phyloP scores from a whole-genome alignment of 805 yeast genomes.

The Saturnispora ahearnii region DNA sequence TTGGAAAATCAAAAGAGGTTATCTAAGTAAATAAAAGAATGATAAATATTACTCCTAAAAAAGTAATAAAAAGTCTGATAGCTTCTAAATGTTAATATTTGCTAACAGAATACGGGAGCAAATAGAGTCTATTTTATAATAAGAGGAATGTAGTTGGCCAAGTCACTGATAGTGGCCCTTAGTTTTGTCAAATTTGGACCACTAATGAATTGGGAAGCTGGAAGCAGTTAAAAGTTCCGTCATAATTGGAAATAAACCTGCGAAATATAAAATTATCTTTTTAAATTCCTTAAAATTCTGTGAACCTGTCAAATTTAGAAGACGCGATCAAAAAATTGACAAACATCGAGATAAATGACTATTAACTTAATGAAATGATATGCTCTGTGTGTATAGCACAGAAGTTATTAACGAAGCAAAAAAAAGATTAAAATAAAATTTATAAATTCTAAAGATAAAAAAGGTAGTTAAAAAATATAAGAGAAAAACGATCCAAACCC shows the following conservation, averaged over 20 bases:
- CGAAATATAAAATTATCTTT: background rate
- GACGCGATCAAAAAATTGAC: background rate
- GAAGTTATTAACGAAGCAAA: background rate
- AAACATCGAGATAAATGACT: background rate
- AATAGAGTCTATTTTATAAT: background rate
- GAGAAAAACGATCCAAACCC: background rate
- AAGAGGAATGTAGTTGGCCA: background rate
- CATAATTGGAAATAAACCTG: background rate
- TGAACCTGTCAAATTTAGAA: background rate
- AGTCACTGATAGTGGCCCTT: background rate
- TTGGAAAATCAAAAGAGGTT: too few relatives aligned
- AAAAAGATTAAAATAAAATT: background rate
- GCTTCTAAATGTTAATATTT: background rate
- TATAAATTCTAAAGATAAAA: background rate
- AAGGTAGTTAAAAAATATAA: background rate
- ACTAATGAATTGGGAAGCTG: background rate
- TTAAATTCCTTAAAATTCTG: background rate
- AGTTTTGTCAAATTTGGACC: conserved; percentile 1
- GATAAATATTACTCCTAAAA: too few relatives aligned
- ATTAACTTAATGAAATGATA: too few relatives aligned
- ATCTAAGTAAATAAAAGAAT: background rate
- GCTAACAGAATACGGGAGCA: too few relatives aligned
- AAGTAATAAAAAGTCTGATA: too few relatives aligned
- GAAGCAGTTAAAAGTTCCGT: background rate
- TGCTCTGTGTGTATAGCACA: background rate